Percentiles rank a stretch among this genome's conserved stretches.
phyloP scores from a whole-genome alignment of 257 asterid genomes.

The Verbascum thapsus region DNA sequence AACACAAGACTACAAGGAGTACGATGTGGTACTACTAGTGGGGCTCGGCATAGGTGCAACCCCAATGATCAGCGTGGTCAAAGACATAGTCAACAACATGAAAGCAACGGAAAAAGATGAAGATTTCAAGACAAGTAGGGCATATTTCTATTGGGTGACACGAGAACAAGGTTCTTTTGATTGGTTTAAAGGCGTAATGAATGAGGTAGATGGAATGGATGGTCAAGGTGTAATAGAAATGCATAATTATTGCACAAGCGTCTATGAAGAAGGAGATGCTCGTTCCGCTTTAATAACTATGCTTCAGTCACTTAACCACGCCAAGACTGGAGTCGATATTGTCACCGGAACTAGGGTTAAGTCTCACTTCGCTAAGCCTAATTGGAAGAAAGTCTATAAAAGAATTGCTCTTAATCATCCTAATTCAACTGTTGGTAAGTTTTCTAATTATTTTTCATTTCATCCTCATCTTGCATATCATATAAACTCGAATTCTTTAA shows the following conservation, averaged over 20 bases:
- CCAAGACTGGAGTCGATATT: slow-evolving; percentile 76
- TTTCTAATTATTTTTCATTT: too few species aligned
- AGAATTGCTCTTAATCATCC: slow-evolving; percentile 75
- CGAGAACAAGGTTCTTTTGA: slow-evolving; percentile 88
- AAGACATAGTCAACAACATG: slow-evolving; percentile 86
- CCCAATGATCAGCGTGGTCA: slow-evolving; percentile 88
- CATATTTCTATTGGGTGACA: slow-evolving; percentile 89
- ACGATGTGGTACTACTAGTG: slow-evolving; percentile 75
- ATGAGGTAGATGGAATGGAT: slow-evolving; percentile 82
- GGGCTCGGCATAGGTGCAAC: slow-evolving; percentile 92
- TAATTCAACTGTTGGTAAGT: slow-evolving; percentile 61
- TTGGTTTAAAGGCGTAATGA: slow-evolving; percentile 91
- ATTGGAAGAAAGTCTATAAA: slow-evolving; percentile 78
- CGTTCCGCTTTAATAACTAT: slow-evolving; percentile 83
- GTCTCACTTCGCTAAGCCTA: slow-evolving; percentile 92
- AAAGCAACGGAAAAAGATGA: slow-evolving; percentile 55
- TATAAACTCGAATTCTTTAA: too few species aligned
- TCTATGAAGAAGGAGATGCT: slow-evolving; percentile 87
- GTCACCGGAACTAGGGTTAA: slow-evolving; percentile 85
- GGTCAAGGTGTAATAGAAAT: slow-evolving; percentile 70
- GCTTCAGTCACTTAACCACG: slow-evolving; percentile 85
- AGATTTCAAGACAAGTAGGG: slow-evolving; percentile 63
- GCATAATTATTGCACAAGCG: slow-evolving; percentile 93
- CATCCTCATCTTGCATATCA: too few species aligned
- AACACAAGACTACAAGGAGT: slow-evolving; percentile 91